Evolutionary conservation across 176 grass and related monocot genomes (phyloP).

Genomic region (Oryza glumipatula): DNA sequence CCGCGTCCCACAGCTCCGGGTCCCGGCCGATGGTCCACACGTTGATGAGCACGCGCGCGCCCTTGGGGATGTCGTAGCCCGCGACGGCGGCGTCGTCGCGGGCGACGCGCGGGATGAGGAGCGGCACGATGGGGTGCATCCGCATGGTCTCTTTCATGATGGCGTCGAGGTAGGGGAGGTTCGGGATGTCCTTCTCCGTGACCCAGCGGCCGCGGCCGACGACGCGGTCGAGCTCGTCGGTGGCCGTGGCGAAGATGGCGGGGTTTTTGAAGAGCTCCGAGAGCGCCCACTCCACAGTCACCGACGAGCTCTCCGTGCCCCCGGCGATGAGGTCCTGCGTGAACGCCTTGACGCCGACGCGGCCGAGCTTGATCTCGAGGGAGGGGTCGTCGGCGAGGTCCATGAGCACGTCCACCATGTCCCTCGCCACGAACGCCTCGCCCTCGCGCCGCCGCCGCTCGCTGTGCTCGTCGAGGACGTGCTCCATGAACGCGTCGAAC

Average conservation of each 20-base stretch:
- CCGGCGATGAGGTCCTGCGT: slow-evolving; percentile 57
- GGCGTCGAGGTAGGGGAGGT: slow-evolving; percentile 44
- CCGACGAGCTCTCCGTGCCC: slow-evolving; percentile 31
- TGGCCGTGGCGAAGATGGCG: slow-evolving; percentile 22
- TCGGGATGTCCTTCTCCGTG: slow-evolving; percentile 40
- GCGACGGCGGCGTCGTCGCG: slow-evolving; percentile 22
- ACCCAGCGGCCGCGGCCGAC: slow-evolving; percentile 39
- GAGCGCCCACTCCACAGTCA: slow-evolving; percentile 53
- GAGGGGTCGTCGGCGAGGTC: slow-evolving; percentile 43
- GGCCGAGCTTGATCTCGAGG: slow-evolving; percentile 40
- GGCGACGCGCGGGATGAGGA: slow-evolving; percentile 39
- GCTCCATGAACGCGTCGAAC: slow-evolving; percentile 49
- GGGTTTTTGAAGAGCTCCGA: slow-evolving; percentile 44
- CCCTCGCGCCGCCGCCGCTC: slow-evolving; percentile 10
- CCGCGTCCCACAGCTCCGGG: slow-evolving; percentile 45
- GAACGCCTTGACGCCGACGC: slow-evolving; percentile 45
- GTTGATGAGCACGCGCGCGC: slow-evolving; percentile 38
- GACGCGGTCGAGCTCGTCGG: slow-evolving; percentile 45
- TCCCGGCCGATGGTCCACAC: slow-evolving; percentile 51
- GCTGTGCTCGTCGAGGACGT: slow-evolving; percentile 49
- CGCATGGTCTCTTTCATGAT: slow-evolving; percentile 54
- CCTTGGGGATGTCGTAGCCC: slow-evolving; percentile 44
- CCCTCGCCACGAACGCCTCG: slow-evolving; percentile 27
- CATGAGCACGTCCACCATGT: slow-evolving; percentile 63
- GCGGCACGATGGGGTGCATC: slow-evolving; percentile 46